Base-by-base conservation (phyloP, 305 asterid genomes). In the Salvia sclarea region DNA sequence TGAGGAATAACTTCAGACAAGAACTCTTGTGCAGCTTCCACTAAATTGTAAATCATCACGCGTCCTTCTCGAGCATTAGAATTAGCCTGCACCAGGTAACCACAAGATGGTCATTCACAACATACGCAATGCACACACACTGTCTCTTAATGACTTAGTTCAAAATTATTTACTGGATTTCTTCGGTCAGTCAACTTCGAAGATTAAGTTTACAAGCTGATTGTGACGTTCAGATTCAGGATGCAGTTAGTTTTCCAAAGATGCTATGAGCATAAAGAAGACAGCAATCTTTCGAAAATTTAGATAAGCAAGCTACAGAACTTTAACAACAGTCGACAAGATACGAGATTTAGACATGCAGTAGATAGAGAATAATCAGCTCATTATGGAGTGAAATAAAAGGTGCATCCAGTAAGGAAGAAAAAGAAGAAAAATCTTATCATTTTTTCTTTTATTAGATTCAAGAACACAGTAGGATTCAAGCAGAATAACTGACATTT, bases 21-120 rank as follows among this genome's bases (percentile, higher is more conserved):
- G 82, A 87, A 94, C 78, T 94, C 99, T 78, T 94, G 99, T 53
- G 99, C 99, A 84, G 95, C 97, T 84, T 94, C 99, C 70, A 94
- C 99, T 81, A 94, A 84, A 85, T 80, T 91, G 88, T 89, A 91
- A 75, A 94, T 86, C 99, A 94, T 94, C 67, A 91, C 99, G 11
- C 99, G 98, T 50, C 99, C 98, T 86, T 91, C 99, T 80, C 98
- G 90, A 65, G 99, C 87, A 80, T 91, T 89, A 70, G 87, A 84
- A 83, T 83, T 85, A 71, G 99, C 99, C 99, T 94, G 85, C 54
- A 71, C 70, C 18, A 50, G 47, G 71, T 73, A 53, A 49, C 63
- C 55, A 60, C 62, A 50, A 44, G 48, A 69, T 43, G 13, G 44
- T 25, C 20, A 44, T 48, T 45, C 45, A 61, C 45, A 50, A 33